These are phyloP conservation scores for Penicillium sp. DNA, from an alignment of 2,329 filamentous ascomycete genomes.

Conservation along the genomic window DNA sequence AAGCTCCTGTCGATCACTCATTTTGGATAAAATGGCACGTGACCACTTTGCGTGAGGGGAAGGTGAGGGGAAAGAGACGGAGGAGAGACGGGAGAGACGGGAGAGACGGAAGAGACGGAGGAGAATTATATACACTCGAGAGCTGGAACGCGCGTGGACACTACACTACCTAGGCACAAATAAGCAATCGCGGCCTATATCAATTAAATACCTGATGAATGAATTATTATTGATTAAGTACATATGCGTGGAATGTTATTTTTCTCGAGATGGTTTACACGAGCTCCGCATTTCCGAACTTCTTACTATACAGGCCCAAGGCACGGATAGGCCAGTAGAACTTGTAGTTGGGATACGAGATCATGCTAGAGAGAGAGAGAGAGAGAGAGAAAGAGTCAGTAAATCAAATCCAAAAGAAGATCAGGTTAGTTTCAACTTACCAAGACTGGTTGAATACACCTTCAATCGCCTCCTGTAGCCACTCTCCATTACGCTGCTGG, in stretches of 20 bases:
- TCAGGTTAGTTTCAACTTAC: slow-evolving; percentile 50
- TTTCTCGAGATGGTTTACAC: slow-evolving; percentile 19
- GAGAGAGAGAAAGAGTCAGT: slow-evolving; percentile 15
- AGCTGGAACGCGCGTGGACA: no score
- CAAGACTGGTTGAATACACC: slow-evolving; percentile 99
- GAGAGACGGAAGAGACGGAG: no score
- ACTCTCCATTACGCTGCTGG: slow-evolving; percentile 87
- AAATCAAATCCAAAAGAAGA: not conserved
- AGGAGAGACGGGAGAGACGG: not conserved
- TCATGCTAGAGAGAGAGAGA: slow-evolving; percentile 64
- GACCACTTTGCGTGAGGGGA: not conserved
- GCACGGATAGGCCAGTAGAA: slow-evolving; percentile 94
- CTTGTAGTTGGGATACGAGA: slow-evolving; percentile 99
- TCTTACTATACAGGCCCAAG: slow-evolving; percentile 79
- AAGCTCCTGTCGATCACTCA: slow-evolving; percentile 1
- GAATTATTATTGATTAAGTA: slow-evolving; percentile 10
- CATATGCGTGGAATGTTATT: not conserved
- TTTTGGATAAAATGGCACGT: not conserved
- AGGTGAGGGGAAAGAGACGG: not conserved
- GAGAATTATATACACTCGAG: no score
- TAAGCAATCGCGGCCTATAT: not conserved
- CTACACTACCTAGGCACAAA: not conserved
- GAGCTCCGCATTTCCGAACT: slow-evolving; percentile 66
- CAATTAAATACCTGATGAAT: not conserved
- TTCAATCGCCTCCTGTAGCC: slow-evolving; percentile 93